phyloP scores from a whole-genome alignment of 306 rosid species.

The Abrus pulchellus region DNA sequence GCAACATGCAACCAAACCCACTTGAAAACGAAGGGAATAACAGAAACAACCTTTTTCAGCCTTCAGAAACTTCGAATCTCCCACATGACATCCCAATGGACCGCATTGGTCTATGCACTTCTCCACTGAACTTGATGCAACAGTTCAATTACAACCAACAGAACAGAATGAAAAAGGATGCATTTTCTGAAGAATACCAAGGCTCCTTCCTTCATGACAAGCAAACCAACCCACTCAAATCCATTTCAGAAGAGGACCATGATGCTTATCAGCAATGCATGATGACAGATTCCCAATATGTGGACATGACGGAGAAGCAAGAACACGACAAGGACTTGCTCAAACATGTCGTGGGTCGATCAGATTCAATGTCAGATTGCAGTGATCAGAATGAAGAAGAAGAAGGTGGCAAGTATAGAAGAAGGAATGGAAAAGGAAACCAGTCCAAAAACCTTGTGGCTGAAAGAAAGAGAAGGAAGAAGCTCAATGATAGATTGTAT shows the following conservation, averaged over 20 bases:
- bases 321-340: slow-evolving; percentile 63
- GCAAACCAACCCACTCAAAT: slow-evolving; percentile 48
- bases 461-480: slow-evolving; percentile 95
- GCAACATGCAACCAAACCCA: slow-evolving; percentile 58
- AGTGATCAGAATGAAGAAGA: slow-evolving; percentile 88
- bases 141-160: slow-evolving; percentile 61
- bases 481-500: slow-evolving; percentile 87
- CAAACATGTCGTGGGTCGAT: slow-evolving; percentile 62
- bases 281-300: slow-evolving; percentile 51
- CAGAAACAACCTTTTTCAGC: slow-evolving; percentile 40
- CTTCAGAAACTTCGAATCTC: slow-evolving; percentile 60
- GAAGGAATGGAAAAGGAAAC: slow-evolving; percentile 76
- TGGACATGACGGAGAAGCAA: slow-evolving; percentile 62
- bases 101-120: slow-evolving; percentile 50
- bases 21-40: slow-evolving; percentile 55
- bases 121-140: slow-evolving; percentile 75
- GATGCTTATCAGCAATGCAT: slow-evolving; percentile 51
- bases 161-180: slow-evolving; percentile 53
- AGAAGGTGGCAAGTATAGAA: slow-evolving; percentile 71
- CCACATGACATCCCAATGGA: slow-evolving; percentile 61
- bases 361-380: slow-evolving; percentile 85
- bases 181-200: slow-evolving; percentile 59
- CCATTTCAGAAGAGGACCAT: slow-evolving; percentile 45
- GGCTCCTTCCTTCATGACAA: slow-evolving; percentile 64
- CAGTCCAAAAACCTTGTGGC: slow-evolving; percentile 88